Conservation (phyloP, 2,329 filamentous ascomycete species). For the Emydomyces testavorans region DNA sequence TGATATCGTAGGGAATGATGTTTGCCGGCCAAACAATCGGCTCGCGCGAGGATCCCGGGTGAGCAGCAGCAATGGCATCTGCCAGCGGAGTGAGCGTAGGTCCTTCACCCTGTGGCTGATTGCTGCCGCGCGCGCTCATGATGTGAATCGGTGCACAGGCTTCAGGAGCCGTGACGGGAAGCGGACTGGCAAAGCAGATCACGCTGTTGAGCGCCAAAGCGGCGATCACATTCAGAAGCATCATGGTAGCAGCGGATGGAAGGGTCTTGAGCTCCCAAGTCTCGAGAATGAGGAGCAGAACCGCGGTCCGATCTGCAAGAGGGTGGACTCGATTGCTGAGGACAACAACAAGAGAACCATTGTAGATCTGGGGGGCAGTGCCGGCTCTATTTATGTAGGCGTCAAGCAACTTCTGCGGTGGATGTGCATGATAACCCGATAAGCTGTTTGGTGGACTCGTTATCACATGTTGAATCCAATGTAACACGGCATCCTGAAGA, state of each 20-base stretch:
- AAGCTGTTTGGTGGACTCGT: background rate
- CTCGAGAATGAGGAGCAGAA: background rate
- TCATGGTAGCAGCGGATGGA: background rate
- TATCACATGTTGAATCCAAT: background rate
- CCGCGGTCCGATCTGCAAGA: background rate
- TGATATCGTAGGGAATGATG: conserved; percentile 11
- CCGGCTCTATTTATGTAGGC: background rate
- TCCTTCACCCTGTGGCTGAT: conserved; percentile 8
- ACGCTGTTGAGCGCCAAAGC: background rate
- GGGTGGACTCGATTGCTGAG: background rate
- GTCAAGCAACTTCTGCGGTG: no score
- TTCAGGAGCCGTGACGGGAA: background rate
- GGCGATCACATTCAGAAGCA: background rate
- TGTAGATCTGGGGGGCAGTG: background rate
- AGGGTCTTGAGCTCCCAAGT: background rate
- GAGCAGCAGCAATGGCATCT: background rate
- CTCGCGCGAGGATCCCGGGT: background rate
- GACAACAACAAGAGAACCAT: background rate
- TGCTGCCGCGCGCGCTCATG: conserved; percentile 12
- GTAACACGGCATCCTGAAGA: background rate
- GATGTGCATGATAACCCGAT: no score
- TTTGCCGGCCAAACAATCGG: conserved; percentile 11
- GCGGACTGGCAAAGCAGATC: background rate
- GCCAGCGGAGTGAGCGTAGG: background rate
- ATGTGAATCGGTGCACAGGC: conserved; percentile 10